Evolutionary conservation across 2,329 filamentous ascomycete genomes (phyloP), one percentile per base, ranked within the genome.

Genomic region (Fusarium vanettenii): DNA sequence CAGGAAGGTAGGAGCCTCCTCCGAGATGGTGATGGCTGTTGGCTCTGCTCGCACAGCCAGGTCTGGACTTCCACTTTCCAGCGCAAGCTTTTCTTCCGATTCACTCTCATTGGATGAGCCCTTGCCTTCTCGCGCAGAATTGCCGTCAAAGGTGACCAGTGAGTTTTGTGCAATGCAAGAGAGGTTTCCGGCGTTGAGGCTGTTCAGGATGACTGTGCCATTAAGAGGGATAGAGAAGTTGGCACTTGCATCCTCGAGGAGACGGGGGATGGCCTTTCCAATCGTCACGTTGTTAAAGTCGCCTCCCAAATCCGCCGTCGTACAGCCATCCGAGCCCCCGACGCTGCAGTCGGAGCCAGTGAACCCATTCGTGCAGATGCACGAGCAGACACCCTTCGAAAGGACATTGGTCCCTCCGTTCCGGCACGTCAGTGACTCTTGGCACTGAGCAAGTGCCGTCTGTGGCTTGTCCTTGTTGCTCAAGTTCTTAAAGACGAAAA

Each of bases 361-460:
- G 81, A 96, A 98, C 2, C 95, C 95, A 78, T 97, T 95, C 25
- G 92, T 91, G 83, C 96, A 99, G 50, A 98, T 91, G 81, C 96
- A 99, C 14, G 92, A 92, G 84, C 96, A 98, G 22, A 89, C 85
- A 5, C 90, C 89, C 66, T 90, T 86, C 18, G 89, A 90, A 22
- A 95, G 83, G 18, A 96, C 89, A 65, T 92, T 95, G 20, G 92
- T 91, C 31, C 96, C 96, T 11, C 94, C 95, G 74, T 98, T 98
- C 62, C 89, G 85, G 79, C 96, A 98, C 0, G 86, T 87, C 16
- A 93, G 84, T 33, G 88, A 87, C 43, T 86, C 83, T 74, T 90
- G 87, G 81, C 95, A 97, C 70, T 87, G 80, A 8, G 84, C 81
- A 25, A 87, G 78, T 11, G 81, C 81, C 29, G 83, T 79, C 63